Conservation (phyloP, 2,329 filamentous ascomycete species). For the Ascochyta pisi region DNA sequence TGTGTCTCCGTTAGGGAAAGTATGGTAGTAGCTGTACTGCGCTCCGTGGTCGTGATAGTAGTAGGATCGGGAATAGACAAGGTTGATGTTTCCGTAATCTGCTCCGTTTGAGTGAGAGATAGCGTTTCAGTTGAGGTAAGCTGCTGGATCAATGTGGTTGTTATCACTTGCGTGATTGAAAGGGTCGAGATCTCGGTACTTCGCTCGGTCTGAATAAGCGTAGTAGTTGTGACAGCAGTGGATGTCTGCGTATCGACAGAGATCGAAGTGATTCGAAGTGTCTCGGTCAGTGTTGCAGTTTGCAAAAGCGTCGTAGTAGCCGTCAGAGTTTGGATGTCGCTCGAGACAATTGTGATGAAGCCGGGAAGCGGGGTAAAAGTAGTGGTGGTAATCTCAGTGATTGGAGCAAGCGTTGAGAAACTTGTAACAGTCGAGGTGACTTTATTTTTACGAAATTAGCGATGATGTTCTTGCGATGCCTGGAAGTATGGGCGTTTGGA, state of each 20-base stretch:
- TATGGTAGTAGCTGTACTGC: neutral
- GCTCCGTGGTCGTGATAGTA: neutral
- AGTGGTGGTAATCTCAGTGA: neutral
- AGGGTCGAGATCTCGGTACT: neutral
- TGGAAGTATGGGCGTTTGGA: no score
- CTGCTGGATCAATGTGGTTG: neutral
- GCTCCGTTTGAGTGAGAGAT: neutral
- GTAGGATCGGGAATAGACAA: neutral
- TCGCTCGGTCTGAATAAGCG: neutral
- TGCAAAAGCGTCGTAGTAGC: neutral
- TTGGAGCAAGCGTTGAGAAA: neutral
- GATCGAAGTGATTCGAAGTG: neutral
- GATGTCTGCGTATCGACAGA: neutral
- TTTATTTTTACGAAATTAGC: neutral
- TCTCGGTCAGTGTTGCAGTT: neutral
- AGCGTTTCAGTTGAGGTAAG: neutral
- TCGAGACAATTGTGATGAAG: slow-evolving; percentile 4
- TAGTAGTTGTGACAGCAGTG: neutral
- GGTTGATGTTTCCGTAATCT: neutral
- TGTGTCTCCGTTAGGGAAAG: neutral
- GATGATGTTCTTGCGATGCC: neutral
- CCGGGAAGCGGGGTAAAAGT: neutral
- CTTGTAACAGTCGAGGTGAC: neutral
- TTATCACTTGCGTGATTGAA: neutral
- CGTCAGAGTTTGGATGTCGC: neutral